These are phyloP conservation scores for Aspergillus biplanus DNA, from an alignment of 495 filamentous ascomycete genomes.

Conservation along the genomic window DNA sequence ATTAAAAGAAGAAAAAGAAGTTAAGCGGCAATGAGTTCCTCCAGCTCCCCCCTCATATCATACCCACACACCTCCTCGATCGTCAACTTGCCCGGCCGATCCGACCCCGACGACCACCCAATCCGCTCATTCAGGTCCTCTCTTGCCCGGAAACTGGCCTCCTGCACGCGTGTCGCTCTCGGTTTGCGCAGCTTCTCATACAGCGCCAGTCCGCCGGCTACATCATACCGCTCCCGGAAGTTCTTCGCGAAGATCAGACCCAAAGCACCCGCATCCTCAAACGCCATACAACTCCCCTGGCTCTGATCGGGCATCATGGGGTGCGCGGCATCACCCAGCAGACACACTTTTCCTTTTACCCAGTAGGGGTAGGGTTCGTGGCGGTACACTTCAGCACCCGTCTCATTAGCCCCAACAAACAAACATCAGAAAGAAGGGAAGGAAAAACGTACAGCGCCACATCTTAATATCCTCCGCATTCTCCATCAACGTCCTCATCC, in stretches of 20 bases:
- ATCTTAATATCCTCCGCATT: conserved; percentile 37
- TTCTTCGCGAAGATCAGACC: conserved; percentile 38
- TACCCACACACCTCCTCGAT: conserved; percentile 37
- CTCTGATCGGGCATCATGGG: conserved; percentile 55
- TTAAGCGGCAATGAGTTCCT: conserved; percentile 15
- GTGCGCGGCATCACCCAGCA: conserved; percentile 46
- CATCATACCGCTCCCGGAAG: conserved; percentile 29
- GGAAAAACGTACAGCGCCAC: conserved; percentile 37
- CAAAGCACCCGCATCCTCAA: conserved; percentile 45
- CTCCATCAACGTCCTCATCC: conserved; percentile 31
- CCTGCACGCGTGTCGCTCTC: conserved; percentile 44
- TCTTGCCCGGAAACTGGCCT: conserved; percentile 35
- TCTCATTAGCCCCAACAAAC: not conserved
- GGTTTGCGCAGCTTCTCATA: conserved; percentile 47
- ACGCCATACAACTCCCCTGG: conserved; percentile 43
- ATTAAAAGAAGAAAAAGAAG: not conserved
- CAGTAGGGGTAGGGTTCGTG: conserved; percentile 36
- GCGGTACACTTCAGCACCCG: conserved; percentile 25
- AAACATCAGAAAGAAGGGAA: not conserved
- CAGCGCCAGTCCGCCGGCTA: conserved; percentile 33
- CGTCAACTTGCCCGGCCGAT: conserved; percentile 33
- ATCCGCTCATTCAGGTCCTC: conserved; percentile 37
- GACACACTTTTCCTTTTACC: conserved; percentile 30
- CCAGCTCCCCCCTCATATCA: conserved; percentile 31
- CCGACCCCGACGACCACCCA: conserved; percentile 27